phyloP scores from a whole-genome alignment of 139 green algal genomes.

The Chlorella sp. region DNA sequence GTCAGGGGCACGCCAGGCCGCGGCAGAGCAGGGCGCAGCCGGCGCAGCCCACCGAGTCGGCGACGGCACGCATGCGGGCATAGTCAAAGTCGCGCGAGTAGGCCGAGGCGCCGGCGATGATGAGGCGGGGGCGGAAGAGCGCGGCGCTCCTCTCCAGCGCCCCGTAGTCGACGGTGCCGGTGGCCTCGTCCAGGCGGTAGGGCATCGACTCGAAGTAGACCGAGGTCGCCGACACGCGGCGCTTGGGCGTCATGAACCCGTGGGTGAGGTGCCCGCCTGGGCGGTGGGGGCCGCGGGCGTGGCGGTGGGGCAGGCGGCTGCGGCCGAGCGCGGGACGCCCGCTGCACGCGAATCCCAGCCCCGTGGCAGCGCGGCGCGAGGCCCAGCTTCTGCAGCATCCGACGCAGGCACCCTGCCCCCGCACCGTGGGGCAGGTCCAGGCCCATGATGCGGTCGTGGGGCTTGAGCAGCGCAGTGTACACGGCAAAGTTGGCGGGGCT shows the following conservation, averaged over 20 bases:
- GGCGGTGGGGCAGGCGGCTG: too few relatives aligned
- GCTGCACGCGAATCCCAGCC: too few relatives aligned
- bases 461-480: slow-evolving; percentile 96
- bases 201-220: slow-evolving; percentile 99
- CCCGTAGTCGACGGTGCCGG: slow-evolving; percentile 97
- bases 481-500: slow-evolving; percentile 98
- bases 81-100: slow-evolving; percentile 97
- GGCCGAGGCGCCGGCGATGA: slow-evolving; percentile 93
- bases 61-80: slow-evolving; percentile 85
- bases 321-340: too few relatives aligned
- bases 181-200: slow-evolving; percentile 95
- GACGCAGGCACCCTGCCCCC: background rate
- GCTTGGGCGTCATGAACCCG: slow-evolving; percentile 96
- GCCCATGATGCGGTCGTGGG: slow-evolving; percentile 98
- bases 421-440: slow-evolving; percentile 94
- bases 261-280: slow-evolving; percentile 95
- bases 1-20: too few relatives aligned
- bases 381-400: background rate
- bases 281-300: background rate
- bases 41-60: slow-evolving; percentile 69
- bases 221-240: slow-evolving; percentile 97
- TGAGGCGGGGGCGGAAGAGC: slow-evolving; percentile 87
- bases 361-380: too few relatives aligned
- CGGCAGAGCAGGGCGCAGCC: too few relatives aligned
- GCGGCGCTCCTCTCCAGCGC: slow-evolving; percentile 66